These are phyloP conservation scores for Xylaria grammica DNA, from an alignment of 495 filamentous ascomycete genomes.

Conservation along the genomic window DNA sequence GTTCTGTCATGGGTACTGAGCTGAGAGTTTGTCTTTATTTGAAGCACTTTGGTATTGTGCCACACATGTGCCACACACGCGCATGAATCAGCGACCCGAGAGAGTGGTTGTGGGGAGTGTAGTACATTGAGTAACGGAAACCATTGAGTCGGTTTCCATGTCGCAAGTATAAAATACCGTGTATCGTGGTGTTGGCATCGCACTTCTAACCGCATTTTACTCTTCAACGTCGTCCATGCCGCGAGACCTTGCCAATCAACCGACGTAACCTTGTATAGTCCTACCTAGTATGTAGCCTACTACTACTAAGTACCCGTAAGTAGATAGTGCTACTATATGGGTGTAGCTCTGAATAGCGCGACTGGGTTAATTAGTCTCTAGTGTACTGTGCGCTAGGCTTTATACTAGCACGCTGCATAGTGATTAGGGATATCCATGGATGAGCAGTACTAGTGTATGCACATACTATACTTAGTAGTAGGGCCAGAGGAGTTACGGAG, in stretches of 20 bases:
- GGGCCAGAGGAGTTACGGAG: not conserved
- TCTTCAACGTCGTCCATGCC: not conserved
- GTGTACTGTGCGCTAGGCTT: no score
- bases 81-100: constrained; percentile 19
- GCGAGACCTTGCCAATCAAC: constrained; percentile 1
- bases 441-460: not conserved
- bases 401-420: no score
- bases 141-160: no score
- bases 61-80: not conserved
- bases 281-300: not conserved
- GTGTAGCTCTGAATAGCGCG: no score
- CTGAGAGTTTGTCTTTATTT: not conserved
- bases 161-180: no score
- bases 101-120: constrained; percentile 10
- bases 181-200: not conserved
- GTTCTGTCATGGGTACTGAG: not conserved
- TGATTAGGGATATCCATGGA: no score
- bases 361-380: no score
- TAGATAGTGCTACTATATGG: no score
- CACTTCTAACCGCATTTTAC: constrained; percentile 9
- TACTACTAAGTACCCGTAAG: no score
- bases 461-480: no score
- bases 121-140: not conserved
- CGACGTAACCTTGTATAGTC: no score
- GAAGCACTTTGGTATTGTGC: not conserved